Percentiles rank a stretch among this genome's conserved stretches.
Evolutionary conservation across 495 filamentous ascomycete species (phyloP).

Genomic region (Hyphodiscus hymeniophilus): DNA sequence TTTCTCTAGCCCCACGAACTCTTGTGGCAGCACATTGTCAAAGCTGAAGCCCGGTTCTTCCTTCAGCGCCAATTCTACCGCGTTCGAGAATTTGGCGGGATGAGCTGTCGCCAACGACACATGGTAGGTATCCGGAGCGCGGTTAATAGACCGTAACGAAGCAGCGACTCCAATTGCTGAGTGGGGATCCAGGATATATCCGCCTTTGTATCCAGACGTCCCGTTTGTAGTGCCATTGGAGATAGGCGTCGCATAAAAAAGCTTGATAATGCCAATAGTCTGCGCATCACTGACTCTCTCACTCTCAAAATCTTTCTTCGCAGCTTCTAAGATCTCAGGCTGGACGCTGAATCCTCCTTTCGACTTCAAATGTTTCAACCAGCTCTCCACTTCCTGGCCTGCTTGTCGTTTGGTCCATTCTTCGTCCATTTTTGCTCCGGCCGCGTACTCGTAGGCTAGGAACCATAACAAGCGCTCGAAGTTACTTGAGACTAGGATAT

Average conservation of each 20-base stretch:
- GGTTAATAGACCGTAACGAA: constrained; percentile 52
- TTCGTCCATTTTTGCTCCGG: constrained; percentile 36
- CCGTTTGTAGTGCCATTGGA: constrained; percentile 14
- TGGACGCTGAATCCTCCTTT: constrained; percentile 76
- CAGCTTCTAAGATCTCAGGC: constrained; percentile 53
- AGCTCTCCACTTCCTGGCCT: constrained; percentile 55
- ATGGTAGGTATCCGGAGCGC: constrained; percentile 39
- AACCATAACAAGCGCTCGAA: constrained; percentile 97
- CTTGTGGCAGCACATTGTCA: constrained; percentile 59
- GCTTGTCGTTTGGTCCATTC: constrained; percentile 52
- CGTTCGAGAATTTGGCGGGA: constrained; percentile 83
- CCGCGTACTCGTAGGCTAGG: constrained; percentile 50
- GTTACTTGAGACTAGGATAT: constrained; percentile 90
- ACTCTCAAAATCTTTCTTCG: constrained; percentile 62
- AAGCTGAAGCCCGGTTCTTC: constrained; percentile 62
- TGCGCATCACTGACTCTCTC: constrained; percentile 75
- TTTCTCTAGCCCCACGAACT: constrained; percentile 66
- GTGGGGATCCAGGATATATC: constrained; percentile 88
- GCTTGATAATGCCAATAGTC: constrained; percentile 65
- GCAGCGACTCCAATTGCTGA: constrained; percentile 78
- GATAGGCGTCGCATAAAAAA: constrained; percentile 42
- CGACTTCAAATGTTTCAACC: constrained; percentile 69
- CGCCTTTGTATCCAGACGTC: constrained; percentile 26
- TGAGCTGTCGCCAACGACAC: constrained; percentile 88
- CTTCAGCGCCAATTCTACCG: constrained; percentile 66